Evolutionary conservation across 1,284 basidiomycete genomes (phyloP).

Genomic region (Psilocybe mexicana): DNA sequence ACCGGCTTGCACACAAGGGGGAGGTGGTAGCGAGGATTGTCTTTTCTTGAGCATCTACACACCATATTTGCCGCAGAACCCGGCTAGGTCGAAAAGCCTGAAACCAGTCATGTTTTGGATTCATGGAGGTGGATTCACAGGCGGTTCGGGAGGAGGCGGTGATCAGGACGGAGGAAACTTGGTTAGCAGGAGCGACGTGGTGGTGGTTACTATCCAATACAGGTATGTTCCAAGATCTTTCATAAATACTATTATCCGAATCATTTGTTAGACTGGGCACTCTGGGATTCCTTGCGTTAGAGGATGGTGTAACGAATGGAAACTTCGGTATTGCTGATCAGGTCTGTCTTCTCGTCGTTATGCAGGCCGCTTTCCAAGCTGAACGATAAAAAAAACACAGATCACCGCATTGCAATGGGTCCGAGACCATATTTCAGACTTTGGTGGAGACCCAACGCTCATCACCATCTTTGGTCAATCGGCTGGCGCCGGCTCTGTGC

Average conservation of each 20-base stretch:
- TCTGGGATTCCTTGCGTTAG: slow-evolving; percentile 37
- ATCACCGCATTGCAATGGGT: slow-evolving; percentile 65
- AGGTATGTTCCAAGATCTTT: slow-evolving; percentile 21
- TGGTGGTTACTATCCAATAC: slow-evolving; percentile 48
- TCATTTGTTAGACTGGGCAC: slow-evolving; percentile 27
- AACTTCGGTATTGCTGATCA: slow-evolving; percentile 39
- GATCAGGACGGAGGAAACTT: slow-evolving; percentile 30
- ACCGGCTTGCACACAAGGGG: slow-evolving; percentile 27
- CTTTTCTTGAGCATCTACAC: slow-evolving; percentile 41
- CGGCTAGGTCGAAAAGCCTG: slow-evolving; percentile 20
- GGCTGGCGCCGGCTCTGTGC: slow-evolving; percentile 41
- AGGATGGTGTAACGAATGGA: slow-evolving; percentile 36
- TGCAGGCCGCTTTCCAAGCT: neutral
- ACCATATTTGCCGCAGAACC: slow-evolving; percentile 32
- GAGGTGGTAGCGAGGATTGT: slow-evolving; percentile 29
- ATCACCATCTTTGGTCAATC: slow-evolving; percentile 54
- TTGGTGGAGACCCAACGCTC: slow-evolving; percentile 61
- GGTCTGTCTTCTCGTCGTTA: slow-evolving; percentile 13
- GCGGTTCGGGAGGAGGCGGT: slow-evolving; percentile 38
- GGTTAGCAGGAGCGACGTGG: slow-evolving; percentile 40
- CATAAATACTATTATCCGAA: neutral
- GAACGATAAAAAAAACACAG: slow-evolving; percentile 28
- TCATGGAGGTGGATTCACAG: slow-evolving; percentile 40
- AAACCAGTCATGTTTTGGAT: slow-evolving; percentile 44
- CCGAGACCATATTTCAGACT: slow-evolving; percentile 58